Base-by-base conservation (phyloP, 2,329 filamentous ascomycete genomes). In the Aspergillus felis region DNA sequence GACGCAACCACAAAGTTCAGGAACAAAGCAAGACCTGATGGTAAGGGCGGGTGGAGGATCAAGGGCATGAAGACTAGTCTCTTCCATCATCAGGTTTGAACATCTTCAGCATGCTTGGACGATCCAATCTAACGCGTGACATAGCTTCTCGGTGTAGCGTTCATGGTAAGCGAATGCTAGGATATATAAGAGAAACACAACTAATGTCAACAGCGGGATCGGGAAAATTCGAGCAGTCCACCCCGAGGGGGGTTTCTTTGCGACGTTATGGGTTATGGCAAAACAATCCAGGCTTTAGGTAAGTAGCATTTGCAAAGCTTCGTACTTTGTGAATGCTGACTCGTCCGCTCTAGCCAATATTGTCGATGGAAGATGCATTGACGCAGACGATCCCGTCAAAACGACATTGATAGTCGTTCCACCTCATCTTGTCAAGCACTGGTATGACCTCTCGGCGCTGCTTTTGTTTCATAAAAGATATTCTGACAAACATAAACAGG, bases 241-340 rank as follows among this genome's bases (percentile, higher is more conserved):
- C 71, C 74, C 1, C 58, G 52, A 17, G 76, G 75, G 5, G 75
- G 76, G 0, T 63, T 78, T 20, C 64, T 76, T 1, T 74, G 71
- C 29, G 75, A 78, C 53, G 67, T 70, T 9, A 77, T 77, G 75
- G 75, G 76, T 0, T 71, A 76, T 28, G 76, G 75, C 1, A 78
- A 77, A 58, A 76, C 74, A 0, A 66, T 75, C 2, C 70, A 72
- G 54, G 66, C 70, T 42, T 65, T 77, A 44, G 67, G 69, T 73
- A 64, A 41, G 35, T 54, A 28, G 32, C n/a, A 22, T 3, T 20
- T 48, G 24, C 6, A 44, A 24, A 41, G 14, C 9, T 4, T 12
- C 17, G 0, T 32, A 8, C 9, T 4, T 10, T 28, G 17, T 8
- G 2, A 41, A 50, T n/a, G 20, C 3, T 51, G 5, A 35, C 12